phyloP scores from a whole-genome alignment of 2,329 filamentous ascomycete genomes.

The Penicillium thymicola region DNA sequence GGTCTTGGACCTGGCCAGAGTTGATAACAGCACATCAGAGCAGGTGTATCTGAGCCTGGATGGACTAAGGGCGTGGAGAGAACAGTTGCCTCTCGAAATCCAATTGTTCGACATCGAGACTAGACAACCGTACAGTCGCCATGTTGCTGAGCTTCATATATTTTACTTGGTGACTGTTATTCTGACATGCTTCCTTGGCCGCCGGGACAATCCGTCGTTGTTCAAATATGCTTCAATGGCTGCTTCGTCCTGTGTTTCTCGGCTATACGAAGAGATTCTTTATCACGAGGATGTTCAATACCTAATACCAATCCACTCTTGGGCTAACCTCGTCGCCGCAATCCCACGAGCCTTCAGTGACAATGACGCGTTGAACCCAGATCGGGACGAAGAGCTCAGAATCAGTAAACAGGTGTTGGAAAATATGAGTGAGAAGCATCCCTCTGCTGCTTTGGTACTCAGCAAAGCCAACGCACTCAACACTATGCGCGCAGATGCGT shows the following conservation, averaged over 20 bases:
- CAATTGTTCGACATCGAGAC: slow-evolving; percentile 3
- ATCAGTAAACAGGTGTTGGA: slow-evolving; percentile 3
- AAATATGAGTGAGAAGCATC: slow-evolving; percentile 12
- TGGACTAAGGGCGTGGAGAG: neutral
- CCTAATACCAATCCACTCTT: slow-evolving; percentile 8
- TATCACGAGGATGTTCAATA: slow-evolving; percentile 8
- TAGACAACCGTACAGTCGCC: slow-evolving; percentile 2
- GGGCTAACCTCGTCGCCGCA: slow-evolving; percentile 10
- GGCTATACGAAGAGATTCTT: slow-evolving; percentile 12
- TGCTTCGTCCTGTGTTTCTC: slow-evolving; percentile 10
- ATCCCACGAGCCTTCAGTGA: slow-evolving; percentile 11
- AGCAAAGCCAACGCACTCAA: neutral
- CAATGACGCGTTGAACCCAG: slow-evolving; percentile 1
- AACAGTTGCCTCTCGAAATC: slow-evolving; percentile 1
- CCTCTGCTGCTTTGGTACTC: neutral
- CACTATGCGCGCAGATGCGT: neutral
- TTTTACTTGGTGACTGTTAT: slow-evolving; percentile 12
- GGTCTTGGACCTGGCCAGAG: neutral
- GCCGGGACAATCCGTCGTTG: slow-evolving; percentile 4
- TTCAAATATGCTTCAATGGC: slow-evolving; percentile 11
- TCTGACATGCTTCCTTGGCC: slow-evolving; percentile 11
- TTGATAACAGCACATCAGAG: neutral
- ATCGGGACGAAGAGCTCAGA: slow-evolving; percentile 2
- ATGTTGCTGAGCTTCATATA: slow-evolving; percentile 6
- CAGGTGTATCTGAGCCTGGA: neutral